A percentile compares a stretch with the other conserved stretches of the same genome.
Evolutionary conservation across 116 monocot species (phyloP).

Genomic region (Phalaenopsis hybrid): DNA sequence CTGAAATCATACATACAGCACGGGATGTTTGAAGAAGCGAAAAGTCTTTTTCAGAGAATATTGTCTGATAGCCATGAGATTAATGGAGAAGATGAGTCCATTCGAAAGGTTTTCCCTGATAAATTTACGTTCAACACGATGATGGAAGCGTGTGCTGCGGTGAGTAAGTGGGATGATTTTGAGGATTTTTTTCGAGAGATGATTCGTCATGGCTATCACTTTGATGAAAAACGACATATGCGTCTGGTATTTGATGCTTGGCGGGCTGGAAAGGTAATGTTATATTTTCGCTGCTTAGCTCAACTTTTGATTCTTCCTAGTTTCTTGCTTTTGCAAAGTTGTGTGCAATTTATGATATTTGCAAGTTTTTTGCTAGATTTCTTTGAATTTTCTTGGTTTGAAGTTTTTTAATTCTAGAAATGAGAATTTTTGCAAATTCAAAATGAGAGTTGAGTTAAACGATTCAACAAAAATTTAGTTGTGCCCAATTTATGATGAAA

Average conservation of each 20-base stretch:
- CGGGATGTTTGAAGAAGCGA: constrained; percentile 64
- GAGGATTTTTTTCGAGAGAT: constrained; percentile 54
- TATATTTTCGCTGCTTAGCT: neutral
- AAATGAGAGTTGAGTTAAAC: too few species aligned
- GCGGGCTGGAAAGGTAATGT: constrained; percentile 80
- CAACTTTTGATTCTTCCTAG: constrained; percentile 1
- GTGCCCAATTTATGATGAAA: too few species aligned
- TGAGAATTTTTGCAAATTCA: neutral
- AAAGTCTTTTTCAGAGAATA: constrained; percentile 58
- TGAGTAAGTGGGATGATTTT: constrained; percentile 70
- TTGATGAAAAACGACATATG: constrained; percentile 69
- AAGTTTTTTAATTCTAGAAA: neutral
- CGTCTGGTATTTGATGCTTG: constrained; percentile 69
- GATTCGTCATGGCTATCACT: constrained; percentile 64
- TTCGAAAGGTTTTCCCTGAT: constrained; percentile 52
- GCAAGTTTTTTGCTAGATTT: neutral
- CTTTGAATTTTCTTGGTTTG: neutral
- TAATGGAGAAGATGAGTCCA: constrained; percentile 26
- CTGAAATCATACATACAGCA: constrained; percentile 71
- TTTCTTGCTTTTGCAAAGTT: neutral
- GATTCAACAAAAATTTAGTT: too few species aligned
- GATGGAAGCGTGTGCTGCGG: constrained; percentile 58
- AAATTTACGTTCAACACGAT: constrained; percentile 91
- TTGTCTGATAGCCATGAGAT: constrained; percentile 35
- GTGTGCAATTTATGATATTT: neutral